A percentile compares a stretch with the other conserved stretches of the same genome.
phyloP scores from a whole-genome alignment of 2,329 filamentous ascomycete genomes.

The Allantophomopsis cytisporea region DNA sequence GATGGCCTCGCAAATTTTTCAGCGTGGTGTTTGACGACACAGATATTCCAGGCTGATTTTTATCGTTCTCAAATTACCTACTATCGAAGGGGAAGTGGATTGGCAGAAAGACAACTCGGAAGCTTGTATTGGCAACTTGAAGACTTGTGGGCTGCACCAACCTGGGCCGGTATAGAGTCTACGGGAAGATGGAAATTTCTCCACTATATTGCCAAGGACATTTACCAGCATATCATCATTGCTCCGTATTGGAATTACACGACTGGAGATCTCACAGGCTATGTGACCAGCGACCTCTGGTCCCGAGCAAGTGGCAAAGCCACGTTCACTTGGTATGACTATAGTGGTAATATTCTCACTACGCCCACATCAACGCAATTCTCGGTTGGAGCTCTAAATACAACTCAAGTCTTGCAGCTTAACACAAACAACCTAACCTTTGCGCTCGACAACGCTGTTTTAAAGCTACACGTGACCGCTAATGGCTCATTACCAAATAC shows the following conservation, averaged over 20 bases:
- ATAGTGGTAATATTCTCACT: constrained; percentile 27
- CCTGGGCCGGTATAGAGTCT: constrained; percentile 50
- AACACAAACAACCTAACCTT: constrained; percentile 3
- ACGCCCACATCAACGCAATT: constrained; percentile 2
- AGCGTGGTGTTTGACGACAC: constrained; percentile 46
- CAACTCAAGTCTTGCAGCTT: constrained; percentile 6
- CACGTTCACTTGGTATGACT: constrained; percentile 35
- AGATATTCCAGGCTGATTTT: constrained; percentile 50
- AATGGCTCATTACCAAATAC: no score
- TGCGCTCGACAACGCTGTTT: no score
- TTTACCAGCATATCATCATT: constrained; percentile 45
- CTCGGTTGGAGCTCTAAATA: constrained; percentile 9
- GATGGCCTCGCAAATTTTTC: constrained; percentile 43
- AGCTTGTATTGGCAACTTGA: constrained; percentile 53
- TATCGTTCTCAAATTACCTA: constrained; percentile 47
- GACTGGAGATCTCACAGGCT: constrained; percentile 34
- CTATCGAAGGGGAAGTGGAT: constrained; percentile 43
- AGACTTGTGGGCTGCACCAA: constrained; percentile 50
- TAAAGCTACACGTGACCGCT: no score
- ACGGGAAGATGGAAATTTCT: constrained; percentile 49
- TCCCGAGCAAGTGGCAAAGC: constrained; percentile 28
- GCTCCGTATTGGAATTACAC: constrained; percentile 38
- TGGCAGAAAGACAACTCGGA: constrained; percentile 42
- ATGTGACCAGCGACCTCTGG: constrained; percentile 45
- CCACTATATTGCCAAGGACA: constrained; percentile 42